Evolutionary conservation across 192 early-diverging fungal genomes (phyloP).

Genomic region (Dissophora ornata): DNA sequence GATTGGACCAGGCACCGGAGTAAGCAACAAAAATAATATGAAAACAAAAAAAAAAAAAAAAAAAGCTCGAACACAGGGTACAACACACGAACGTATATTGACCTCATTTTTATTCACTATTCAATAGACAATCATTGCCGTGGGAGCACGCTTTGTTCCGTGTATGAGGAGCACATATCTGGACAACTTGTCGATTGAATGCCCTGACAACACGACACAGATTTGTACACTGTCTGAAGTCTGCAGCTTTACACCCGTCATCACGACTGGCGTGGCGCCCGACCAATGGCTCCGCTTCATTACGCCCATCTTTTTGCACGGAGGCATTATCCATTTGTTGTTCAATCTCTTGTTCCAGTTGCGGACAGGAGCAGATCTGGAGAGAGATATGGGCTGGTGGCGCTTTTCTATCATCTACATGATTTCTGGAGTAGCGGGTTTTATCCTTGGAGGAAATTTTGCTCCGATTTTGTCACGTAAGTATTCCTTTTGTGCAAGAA

Average conservation of each 20-base stretch:
- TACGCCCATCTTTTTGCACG: constrained; percentile 86
- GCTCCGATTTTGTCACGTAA: constrained; percentile 60
- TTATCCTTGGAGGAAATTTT: constrained; percentile 83
- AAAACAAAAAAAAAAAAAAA: no score
- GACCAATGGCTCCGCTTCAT: constrained; percentile 88
- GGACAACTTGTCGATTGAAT: constrained; percentile 45
- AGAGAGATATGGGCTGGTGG: constrained; percentile 80
- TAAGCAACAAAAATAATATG: no score
- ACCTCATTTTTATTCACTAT: no score
- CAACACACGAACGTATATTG: no score
- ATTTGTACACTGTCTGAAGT: constrained; percentile 69
- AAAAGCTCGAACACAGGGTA: no score
- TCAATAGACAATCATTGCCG: constrained; percentile 74
- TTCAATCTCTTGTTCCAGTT: constrained; percentile 83
- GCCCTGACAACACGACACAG: constrained; percentile 42
- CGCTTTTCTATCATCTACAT: constrained; percentile 80
- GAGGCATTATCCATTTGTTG: constrained; percentile 79
- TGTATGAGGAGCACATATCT: constrained; percentile 73
- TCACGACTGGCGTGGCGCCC: constrained; percentile 62
- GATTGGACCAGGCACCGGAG: constrained; percentile 78
- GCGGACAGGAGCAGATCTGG: constrained; percentile 76
- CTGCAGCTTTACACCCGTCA: constrained; percentile 58
- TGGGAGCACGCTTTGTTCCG: constrained; percentile 83
- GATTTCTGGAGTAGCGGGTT: constrained; percentile 78
- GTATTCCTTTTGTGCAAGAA: constrained; percentile 1